Percentiles rank a stretch among this genome's conserved stretches.
Evolutionary conservation across 1,139 yeast genomes (phyloP).

Genomic region (Sugiyamaella xylanicola): DNA sequence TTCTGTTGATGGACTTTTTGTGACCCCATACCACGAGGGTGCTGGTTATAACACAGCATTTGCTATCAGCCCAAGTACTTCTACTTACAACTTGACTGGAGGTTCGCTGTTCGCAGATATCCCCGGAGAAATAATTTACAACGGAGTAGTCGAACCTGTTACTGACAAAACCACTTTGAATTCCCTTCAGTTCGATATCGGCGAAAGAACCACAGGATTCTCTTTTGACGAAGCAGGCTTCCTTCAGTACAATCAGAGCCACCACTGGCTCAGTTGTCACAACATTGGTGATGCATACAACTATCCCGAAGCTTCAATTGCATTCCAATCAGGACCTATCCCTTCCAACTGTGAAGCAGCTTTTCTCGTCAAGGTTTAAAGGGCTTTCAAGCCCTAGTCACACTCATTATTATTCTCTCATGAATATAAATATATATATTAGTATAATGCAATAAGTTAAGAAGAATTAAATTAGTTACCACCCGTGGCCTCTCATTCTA

Average conservation of each 20-base stretch:
- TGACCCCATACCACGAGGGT: constrained; percentile 22
- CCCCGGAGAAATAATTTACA: background rate
- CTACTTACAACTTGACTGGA: constrained; percentile 1
- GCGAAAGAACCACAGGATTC: constrained; percentile 4
- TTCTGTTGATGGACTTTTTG: background rate
- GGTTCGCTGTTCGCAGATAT: background rate
- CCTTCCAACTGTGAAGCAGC: constrained; percentile 3
- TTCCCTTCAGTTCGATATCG: constrained; percentile 10
- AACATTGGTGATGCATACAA: constrained; percentile 23
- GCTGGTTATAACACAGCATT: constrained; percentile 21
- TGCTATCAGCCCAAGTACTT: background rate
- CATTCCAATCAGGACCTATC: constrained; percentile 3
- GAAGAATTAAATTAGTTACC: background rate
- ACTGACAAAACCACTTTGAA: background rate
- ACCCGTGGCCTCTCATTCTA: background rate
- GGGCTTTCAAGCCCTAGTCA: too few species aligned
- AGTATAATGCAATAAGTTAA: background rate
- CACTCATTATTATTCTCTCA: too few species aligned
- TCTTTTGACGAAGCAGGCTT: constrained; percentile 1
- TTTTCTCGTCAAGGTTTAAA: background rate
- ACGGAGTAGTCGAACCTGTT: background rate
- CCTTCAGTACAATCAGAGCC: constrained; percentile 4
- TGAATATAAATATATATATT: too few species aligned
- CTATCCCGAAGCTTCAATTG: constrained; percentile 20
- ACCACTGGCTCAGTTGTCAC: constrained; percentile 20